phyloP scores from a whole-genome alignment of 106 monocot genomes.

The Dendrobium catenatum region DNA sequence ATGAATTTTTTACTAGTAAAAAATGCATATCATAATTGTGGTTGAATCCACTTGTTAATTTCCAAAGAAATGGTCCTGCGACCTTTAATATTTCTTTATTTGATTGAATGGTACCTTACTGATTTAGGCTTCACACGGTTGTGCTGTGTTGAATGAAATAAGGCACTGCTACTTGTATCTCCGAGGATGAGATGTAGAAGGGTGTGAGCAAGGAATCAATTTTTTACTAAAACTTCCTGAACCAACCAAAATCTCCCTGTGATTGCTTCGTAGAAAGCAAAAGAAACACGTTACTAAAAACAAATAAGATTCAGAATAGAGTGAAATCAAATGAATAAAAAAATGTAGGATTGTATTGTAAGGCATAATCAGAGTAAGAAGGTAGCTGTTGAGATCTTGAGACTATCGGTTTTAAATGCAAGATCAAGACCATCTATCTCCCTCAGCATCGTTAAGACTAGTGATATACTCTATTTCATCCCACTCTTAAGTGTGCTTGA shows the following conservation, averaged over 20 bases:
- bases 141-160: too few species aligned
- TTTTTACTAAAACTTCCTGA: not conserved
- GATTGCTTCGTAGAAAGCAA: not conserved
- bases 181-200: too few species aligned
- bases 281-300: not conserved
- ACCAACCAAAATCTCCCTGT: not conserved
- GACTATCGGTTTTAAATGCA: not conserved
- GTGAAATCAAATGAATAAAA: not conserved
- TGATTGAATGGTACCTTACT: not conserved
- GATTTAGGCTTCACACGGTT: not conserved
- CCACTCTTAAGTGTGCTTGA: not conserved
- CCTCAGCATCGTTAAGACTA: not conserved
- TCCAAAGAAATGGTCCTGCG: too few species aligned
- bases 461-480: not conserved
- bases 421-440: not conserved
- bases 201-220: not conserved
- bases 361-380: too few species aligned
- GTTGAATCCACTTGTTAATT: not conserved
- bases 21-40: not conserved
- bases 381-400: not conserved
- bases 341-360: too few species aligned
- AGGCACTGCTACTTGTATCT: too few species aligned
- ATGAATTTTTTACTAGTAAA: not conserved
- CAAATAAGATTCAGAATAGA: not conserved
- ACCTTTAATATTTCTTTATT: too few species aligned